Conservation (phyloP, 148 eudicot genomes). For the Talinum fruticosum region DNA sequence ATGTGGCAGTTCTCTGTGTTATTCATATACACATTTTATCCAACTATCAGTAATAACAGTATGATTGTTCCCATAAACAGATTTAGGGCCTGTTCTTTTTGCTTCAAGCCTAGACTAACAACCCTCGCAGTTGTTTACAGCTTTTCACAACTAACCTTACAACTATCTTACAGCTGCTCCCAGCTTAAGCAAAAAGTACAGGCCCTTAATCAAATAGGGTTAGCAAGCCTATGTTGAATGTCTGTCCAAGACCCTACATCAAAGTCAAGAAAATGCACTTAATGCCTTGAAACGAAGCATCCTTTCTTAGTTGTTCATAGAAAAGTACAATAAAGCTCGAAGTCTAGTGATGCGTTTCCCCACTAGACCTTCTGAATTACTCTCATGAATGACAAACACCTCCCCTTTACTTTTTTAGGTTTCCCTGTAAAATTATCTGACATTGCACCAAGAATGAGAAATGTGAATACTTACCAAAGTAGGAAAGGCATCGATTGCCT, state of each 20-base stretch:
- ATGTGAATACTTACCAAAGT: slow-evolving; percentile 54
- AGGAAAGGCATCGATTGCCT: slow-evolving; percentile 90
- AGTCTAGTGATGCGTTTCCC: background rate
- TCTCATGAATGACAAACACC: background rate
- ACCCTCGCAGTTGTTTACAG: too few species aligned
- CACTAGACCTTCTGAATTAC: background rate
- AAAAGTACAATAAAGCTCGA: background rate
- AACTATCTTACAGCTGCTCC: too few species aligned
- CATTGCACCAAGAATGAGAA: background rate
- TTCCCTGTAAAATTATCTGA: background rate
- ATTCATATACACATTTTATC: too few species aligned
- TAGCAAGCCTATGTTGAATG: background rate
- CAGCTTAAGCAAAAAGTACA: too few species aligned
- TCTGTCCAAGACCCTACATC: background rate
- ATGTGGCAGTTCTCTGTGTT: too few species aligned
- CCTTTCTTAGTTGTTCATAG: background rate
- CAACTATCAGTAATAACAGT: background rate
- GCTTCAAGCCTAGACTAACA: too few species aligned
- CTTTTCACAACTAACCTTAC: too few species aligned
- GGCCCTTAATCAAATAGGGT: background rate
- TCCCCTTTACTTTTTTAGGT: background rate
- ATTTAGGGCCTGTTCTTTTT: too few species aligned
- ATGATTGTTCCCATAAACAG: background rate
- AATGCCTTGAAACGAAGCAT: background rate
- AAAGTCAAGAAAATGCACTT: background rate